Evolutionary conservation across 306 rosid species (phyloP).

Genomic region (Ochetophila trinervis): DNA sequence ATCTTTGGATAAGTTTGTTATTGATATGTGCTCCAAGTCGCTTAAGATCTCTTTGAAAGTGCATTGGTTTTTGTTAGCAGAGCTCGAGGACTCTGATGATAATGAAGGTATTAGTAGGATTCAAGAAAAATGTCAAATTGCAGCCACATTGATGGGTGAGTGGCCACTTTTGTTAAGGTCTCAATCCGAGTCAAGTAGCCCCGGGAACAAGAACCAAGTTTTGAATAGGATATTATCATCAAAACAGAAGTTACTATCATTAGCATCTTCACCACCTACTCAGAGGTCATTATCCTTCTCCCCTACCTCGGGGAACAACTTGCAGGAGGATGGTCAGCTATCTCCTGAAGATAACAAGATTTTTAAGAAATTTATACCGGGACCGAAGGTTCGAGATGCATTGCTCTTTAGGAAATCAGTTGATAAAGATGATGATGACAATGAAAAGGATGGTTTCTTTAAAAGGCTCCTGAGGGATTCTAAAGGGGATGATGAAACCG

Average conservation of each 20-base stretch:
- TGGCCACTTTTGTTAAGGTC: conserved; percentile 66
- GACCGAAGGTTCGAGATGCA: conserved; percentile 83
- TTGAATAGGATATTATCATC: conserved; percentile 69
- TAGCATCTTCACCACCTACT: conserved; percentile 61
- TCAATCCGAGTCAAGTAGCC: conserved; percentile 40
- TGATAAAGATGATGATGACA: conserved; percentile 70
- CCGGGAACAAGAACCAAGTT: conserved; percentile 71
- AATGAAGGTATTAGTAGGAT: conserved; percentile 86
- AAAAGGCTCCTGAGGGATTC: conserved; percentile 83
- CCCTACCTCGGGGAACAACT: conserved; percentile 51
- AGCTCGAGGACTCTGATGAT: conserved; percentile 89
- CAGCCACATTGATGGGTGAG: conserved; percentile 90
- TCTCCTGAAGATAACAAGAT: conserved; percentile 74
- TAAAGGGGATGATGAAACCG: conserved; percentile 73
- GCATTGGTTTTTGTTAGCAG: conserved; percentile 89
- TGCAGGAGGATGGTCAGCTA: conserved; percentile 55
- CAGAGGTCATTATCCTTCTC: conserved; percentile 61
- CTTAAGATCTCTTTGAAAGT: conserved; percentile 92
- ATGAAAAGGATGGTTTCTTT: conserved; percentile 88
- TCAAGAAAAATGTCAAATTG: conserved; percentile 85
- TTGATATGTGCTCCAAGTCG: conserved; percentile 84
- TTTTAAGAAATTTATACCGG: conserved; percentile 77
- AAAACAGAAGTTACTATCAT: conserved; percentile 68
- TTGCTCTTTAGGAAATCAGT: conserved; percentile 75
- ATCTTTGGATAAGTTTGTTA: conserved; percentile 89